Base-by-base conservation (phyloP, 2,329 filamentous ascomycete species). In the Nemania serpens region DNA sequence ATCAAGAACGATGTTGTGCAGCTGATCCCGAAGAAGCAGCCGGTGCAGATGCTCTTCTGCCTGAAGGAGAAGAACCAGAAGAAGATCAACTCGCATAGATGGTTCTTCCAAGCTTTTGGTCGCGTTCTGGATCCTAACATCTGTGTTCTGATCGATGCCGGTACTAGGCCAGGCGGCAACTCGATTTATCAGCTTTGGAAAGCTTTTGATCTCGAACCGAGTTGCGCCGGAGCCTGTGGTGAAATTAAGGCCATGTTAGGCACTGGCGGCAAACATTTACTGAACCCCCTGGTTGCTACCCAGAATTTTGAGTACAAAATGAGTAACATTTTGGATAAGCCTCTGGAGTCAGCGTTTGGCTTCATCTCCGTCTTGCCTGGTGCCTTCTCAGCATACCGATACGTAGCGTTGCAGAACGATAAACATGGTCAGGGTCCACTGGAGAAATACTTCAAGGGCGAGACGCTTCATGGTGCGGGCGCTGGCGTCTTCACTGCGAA, bases 301-400 rank as follows among this genome's bases (percentile, higher is more conserved):
- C 95, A 99, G 71, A 99, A 99, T 75, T 99, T 99, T 68, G 95
- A 99, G 80, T 99, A 99, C 82, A 99, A 99, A 77, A 97, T 99
- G 92, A 97, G 93, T 42, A 99, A 99, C 71, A 99, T 99, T 70
- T 82, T 99, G 25, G 95, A 99, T 75, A 99, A 99, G 76, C 95
- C 95, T 0, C 81, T 99, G 2, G 95, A 99, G 75, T 97, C 92
- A 0, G 94, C 97, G 0, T 99, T 99, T 75, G 95, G 95, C 1
- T 99, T 98, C 74, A 99, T 99, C 69, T 98, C 94, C 5, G 95
- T 99, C 69, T 80, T 99, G 66, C 96, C 95, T 0, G 96, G 95
- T 76, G 95, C 95, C 0, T 84, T 99, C 54, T 96, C 91, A 73
- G 95, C 95, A 1, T 99, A 99, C 75, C 87, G 96, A 43, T 99